Conservation (phyloP, 495 filamentous ascomycete genomes). For the Letharia lupina region DNA sequence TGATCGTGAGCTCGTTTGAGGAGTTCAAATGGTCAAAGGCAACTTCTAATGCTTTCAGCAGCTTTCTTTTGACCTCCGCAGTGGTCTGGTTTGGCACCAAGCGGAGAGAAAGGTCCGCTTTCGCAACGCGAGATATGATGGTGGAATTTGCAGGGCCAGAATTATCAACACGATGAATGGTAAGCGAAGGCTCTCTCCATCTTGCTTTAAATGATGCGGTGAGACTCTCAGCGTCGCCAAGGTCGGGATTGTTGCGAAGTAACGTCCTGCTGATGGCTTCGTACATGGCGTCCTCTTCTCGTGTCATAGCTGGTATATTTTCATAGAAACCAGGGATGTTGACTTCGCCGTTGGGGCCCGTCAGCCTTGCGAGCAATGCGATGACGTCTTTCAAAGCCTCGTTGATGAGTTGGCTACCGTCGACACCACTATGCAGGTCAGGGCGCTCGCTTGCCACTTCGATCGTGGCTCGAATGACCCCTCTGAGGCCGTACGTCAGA, state of each 20-base stretch:
- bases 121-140: conserved; percentile 79
- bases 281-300: conserved; percentile 72
- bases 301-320: conserved; percentile 63
- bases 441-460: conserved; percentile 76
- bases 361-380: conserved; percentile 67
- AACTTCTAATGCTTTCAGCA: conserved; percentile 58
- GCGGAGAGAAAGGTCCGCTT: conserved; percentile 77
- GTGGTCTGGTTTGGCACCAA: conserved; percentile 90
- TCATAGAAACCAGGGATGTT: conserved; percentile 76
- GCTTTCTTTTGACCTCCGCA: conserved; percentile 54
- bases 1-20: conserved; percentile 71
- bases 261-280: conserved; percentile 71
- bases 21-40: conserved; percentile 66
- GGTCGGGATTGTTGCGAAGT: conserved; percentile 58
- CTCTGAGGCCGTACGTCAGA: conserved; percentile 86
- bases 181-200: conserved; percentile 94
- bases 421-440: conserved; percentile 91
- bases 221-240: conserved; percentile 56
- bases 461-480: conserved; percentile 90
- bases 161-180: conserved; percentile 71
- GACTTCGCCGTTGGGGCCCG: conserved; percentile 51
- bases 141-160: conserved; percentile 73
- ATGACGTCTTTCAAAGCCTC: conserved; percentile 89
- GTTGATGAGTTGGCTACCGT: conserved; percentile 78
- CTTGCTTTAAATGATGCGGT: conserved; percentile 77